These are phyloP conservation scores for Ophiosphaerella herpotricha DNA, from an alignment of 2,329 filamentous ascomycete genomes.

Conservation along the genomic window DNA sequence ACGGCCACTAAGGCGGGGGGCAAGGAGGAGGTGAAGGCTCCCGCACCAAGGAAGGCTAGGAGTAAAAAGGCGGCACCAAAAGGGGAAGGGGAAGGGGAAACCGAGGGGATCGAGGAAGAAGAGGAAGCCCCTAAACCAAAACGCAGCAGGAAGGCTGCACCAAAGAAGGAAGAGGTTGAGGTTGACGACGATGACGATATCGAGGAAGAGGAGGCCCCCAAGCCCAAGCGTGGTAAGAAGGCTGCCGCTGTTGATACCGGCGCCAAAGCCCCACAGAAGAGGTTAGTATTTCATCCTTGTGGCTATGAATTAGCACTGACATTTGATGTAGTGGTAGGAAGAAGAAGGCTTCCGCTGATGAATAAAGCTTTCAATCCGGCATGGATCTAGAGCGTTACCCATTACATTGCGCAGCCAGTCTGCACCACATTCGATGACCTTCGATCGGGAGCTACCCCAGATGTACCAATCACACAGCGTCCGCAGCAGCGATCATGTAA, in stretches of 20 bases:
- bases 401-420: neutral
- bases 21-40: neutral
- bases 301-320: constrained; percentile 7
- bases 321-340: constrained; percentile 23
- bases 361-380: constrained; percentile 11
- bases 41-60: neutral
- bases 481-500: neutral
- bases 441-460: neutral
- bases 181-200: no score
- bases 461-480: no score
- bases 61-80: neutral
- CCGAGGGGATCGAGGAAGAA: no score
- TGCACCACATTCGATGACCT: neutral
- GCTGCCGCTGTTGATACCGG: constrained; percentile 13
- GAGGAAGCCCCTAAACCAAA: no score
- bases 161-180: no score
- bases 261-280: constrained; percentile 34
- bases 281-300: constrained; percentile 16
- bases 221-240: no score
- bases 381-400: no score
- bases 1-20: neutral
- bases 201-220: no score
- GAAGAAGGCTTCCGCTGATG: constrained; percentile 28
- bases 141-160: neutral
- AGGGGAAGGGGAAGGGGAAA: no score